These are phyloP conservation scores for Xylaria sp. DNA, from an alignment of 495 filamentous ascomycete species.

Conservation along the genomic window DNA sequence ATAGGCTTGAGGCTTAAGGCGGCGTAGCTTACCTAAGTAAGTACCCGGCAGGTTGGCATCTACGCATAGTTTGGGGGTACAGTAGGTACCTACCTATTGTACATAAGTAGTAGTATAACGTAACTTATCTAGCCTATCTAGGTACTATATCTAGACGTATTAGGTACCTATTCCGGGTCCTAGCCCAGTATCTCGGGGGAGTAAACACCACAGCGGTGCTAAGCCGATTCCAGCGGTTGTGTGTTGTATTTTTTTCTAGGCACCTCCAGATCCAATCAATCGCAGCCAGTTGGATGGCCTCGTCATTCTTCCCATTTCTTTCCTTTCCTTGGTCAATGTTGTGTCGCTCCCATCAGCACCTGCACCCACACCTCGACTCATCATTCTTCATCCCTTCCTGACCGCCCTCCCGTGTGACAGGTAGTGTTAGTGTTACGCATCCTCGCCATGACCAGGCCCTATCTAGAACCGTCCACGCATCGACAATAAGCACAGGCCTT, in stretches of 20 bases:
- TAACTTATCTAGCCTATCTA: too few relatives aligned
- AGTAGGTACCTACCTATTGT: too few relatives aligned
- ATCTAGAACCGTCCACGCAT: conserved; percentile 34
- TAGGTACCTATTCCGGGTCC: too few relatives aligned
- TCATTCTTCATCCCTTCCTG: conserved; percentile 25
- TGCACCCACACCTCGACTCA: conserved; percentile 25
- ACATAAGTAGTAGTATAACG: too few relatives aligned
- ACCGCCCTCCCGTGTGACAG: conserved; percentile 10
- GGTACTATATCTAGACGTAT: too few relatives aligned
- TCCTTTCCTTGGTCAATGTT: conserved; percentile 33
- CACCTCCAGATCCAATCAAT: conserved; percentile 39
- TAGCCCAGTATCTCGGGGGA: not conserved
- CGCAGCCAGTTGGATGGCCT: conserved; percentile 40
- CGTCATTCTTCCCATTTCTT: conserved; percentile 43
- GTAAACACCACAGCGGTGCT: conserved; percentile 19
- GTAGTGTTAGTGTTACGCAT: conserved; percentile 3
- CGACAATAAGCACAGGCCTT: conserved; percentile 33
- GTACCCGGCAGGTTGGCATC: too few relatives aligned
- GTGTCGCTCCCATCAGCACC: conserved; percentile 20
- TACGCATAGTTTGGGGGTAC: too few relatives aligned
- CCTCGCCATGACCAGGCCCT: conserved; percentile 37
- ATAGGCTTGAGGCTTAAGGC: too few relatives aligned
- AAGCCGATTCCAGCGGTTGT: conserved; percentile 27
- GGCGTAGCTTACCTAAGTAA: too few relatives aligned
- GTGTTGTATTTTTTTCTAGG: conserved; percentile 29